Evolutionary conservation across 1,284 basidiomycete genomes (phyloP).

Genomic region (Irpex sp.): DNA sequence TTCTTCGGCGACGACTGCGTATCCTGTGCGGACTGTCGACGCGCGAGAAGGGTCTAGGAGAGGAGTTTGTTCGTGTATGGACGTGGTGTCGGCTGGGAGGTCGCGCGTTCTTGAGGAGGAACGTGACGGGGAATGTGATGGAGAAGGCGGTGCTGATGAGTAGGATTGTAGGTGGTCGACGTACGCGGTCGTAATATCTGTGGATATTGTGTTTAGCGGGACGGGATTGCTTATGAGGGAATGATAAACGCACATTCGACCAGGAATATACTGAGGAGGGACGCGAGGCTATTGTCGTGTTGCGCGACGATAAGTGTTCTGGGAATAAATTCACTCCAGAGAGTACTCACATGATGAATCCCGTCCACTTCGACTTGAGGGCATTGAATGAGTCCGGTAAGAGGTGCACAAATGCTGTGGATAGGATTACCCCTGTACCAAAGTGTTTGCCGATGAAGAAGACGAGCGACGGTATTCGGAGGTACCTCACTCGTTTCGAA

Average conservation of each 20-base stretch:
- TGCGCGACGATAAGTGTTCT: not conserved
- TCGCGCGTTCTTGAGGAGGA: slow-evolving; percentile 3
- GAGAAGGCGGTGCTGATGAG: slow-evolving; percentile 47
- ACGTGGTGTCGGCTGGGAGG: not conserved
- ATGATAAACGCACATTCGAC: slow-evolving; percentile 60
- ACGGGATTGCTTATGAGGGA: not conserved
- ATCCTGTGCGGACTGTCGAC: not conserved
- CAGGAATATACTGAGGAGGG: slow-evolving; percentile 67
- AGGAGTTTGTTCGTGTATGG: slow-evolving; percentile 10
- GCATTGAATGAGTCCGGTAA: slow-evolving; percentile 71
- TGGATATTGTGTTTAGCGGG: not conserved
- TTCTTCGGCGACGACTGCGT: not conserved
- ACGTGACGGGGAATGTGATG: slow-evolving; percentile 14
- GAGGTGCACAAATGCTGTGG: slow-evolving; percentile 77
- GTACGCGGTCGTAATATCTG: slow-evolving; percentile 69
- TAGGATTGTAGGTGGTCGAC: slow-evolving; percentile 66
- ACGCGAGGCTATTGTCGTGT: slow-evolving; percentile 43
- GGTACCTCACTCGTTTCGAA: slow-evolving; percentile 47
- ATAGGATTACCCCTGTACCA: slow-evolving; percentile 76
- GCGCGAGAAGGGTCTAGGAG: slow-evolving; percentile 3
- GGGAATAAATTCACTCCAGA: not conserved
- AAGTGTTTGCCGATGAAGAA: slow-evolving; percentile 83
- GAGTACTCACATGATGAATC: slow-evolving; percentile 70
- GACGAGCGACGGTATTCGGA: slow-evolving; percentile 59
- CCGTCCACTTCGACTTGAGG: slow-evolving; percentile 56